Evolutionary conservation across 2,329 filamentous ascomycete genomes (phyloP).

Genomic region (Cercospora canescens): DNA sequence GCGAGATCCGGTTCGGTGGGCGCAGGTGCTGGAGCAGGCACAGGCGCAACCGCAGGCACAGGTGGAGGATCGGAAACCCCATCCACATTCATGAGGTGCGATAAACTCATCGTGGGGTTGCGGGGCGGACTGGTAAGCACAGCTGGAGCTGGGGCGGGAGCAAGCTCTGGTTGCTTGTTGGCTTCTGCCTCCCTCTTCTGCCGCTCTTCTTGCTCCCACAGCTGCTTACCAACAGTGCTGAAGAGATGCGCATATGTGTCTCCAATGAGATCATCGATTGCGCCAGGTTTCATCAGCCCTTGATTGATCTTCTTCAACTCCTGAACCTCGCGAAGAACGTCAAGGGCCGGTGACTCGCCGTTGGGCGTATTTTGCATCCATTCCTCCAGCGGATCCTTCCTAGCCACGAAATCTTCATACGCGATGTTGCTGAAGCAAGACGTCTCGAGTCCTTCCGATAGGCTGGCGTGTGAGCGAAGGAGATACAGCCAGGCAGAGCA

Average conservation of each 20-base stretch:
- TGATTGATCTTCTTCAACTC: slow-evolving; percentile 80
- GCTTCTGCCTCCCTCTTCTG: slow-evolving; percentile 32
- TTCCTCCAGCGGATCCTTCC: slow-evolving; percentile 59
- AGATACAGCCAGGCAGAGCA: slow-evolving; percentile 59
- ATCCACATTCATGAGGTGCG: slow-evolving; percentile 38
- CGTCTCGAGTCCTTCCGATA: slow-evolving; percentile 64
- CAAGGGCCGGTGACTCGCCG: slow-evolving; percentile 52
- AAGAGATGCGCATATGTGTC: slow-evolving; percentile 85
- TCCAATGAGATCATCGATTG: slow-evolving; percentile 90
- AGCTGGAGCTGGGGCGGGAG: slow-evolving; percentile 7
- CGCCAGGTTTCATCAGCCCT: slow-evolving; percentile 78
- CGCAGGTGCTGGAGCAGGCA: slow-evolving; percentile 14
- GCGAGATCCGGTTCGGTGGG: slow-evolving; percentile 12
- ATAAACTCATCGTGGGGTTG: slow-evolving; percentile 36
- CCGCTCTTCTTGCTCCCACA: slow-evolving; percentile 49
- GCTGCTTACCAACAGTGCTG: slow-evolving; percentile 61
- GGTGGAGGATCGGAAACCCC: slow-evolving; percentile 25
- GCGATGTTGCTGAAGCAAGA: slow-evolving; percentile 63
- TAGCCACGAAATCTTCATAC: slow-evolving; percentile 64
- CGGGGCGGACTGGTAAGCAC: slow-evolving; percentile 23
- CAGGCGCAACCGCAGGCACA: slow-evolving; percentile 18
- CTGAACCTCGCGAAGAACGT: slow-evolving; percentile 64
- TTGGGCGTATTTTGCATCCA: slow-evolving; percentile 56
- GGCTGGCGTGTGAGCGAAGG: slow-evolving; percentile 57
- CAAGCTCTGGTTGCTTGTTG: slow-evolving; percentile 16